Evolutionary conservation across 169 alveolate genomes (phyloP).

Genomic region (Plasmodium vivax): DNA sequence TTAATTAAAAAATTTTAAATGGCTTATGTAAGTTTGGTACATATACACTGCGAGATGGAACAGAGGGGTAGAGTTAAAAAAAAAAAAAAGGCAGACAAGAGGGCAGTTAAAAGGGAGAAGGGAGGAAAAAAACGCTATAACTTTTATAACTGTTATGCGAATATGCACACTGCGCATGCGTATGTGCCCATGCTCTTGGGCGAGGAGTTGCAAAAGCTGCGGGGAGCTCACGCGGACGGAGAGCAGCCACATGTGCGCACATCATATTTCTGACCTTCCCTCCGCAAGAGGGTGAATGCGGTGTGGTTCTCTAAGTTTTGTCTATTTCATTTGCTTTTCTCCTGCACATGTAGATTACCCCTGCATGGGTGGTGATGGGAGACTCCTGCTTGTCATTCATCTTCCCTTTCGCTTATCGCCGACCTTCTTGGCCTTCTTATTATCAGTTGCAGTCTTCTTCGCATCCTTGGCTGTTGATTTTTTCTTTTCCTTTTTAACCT

Average conservation of each 20-base stretch:
- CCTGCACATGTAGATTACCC: not conserved
- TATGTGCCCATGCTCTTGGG: not conserved
- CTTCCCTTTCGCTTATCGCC: conserved; percentile 58
- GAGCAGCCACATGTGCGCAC: not conserved
- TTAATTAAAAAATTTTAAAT: not conserved
- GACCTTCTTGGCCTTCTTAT: conserved; percentile 31
- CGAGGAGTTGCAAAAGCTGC: not conserved
- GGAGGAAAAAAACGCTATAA: not conserved
- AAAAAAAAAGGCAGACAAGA: not conserved
- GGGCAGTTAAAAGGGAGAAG: not conserved
- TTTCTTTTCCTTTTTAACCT: conserved; percentile 67
- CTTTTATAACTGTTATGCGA: not conserved
- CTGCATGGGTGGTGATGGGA: not conserved
- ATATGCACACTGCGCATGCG: not conserved
- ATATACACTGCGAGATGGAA: not conserved
- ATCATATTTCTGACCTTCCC: not conserved
- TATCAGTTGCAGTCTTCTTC: conserved; percentile 10
- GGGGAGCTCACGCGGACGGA: not conserved
- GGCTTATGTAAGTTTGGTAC: not conserved
- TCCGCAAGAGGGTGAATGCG: not conserved
- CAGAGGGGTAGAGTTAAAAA: not conserved
- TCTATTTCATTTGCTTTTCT: conserved; percentile 5
- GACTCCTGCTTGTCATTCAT: not conserved
- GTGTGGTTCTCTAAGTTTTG: not conserved
- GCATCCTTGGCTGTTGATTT: conserved; percentile 42